Conservation (phyloP, 1,139 yeast species). For the Debaryomyces coudertii region DNA sequence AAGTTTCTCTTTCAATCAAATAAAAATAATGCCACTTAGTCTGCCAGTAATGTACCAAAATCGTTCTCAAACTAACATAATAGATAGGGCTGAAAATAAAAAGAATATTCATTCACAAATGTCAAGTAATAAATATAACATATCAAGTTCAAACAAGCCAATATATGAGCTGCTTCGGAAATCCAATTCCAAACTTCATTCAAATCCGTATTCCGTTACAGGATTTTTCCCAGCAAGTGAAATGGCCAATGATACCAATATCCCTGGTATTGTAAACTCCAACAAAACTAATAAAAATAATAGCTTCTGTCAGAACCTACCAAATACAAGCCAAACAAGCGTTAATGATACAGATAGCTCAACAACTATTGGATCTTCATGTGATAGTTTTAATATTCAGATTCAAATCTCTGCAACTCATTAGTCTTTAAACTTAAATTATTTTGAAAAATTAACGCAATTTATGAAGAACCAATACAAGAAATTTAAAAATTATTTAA, state of each 20-base stretch:
- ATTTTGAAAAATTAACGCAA: background rate
- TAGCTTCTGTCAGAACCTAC: constrained; percentile 1
- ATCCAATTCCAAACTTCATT: background rate
- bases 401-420: constrained; percentile 22
- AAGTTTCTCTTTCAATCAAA: background rate
- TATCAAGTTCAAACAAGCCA: background rate
- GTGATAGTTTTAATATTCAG: constrained; percentile 26
- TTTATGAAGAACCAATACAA: background rate
- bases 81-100: background rate
- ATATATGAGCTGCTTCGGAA: background rate
- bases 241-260: background rate
- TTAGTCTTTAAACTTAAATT: background rate
- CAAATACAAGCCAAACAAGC: constrained; percentile 4
- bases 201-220: constrained; percentile 14
- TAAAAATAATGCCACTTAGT: background rate
- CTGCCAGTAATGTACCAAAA: background rate
- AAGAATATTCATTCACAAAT: background rate
- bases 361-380: constrained; percentile 19
- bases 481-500: background rate
- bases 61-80: background rate
- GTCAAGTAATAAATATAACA: background rate
- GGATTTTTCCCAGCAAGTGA: constrained; percentile 14
- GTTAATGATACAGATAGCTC: constrained; percentile 15
- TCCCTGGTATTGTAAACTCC: background rate
- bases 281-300: background rate